Evolutionary conservation across 1,284 basidiomycete species (phyloP).

Genomic region (Tylopilus sp.): DNA sequence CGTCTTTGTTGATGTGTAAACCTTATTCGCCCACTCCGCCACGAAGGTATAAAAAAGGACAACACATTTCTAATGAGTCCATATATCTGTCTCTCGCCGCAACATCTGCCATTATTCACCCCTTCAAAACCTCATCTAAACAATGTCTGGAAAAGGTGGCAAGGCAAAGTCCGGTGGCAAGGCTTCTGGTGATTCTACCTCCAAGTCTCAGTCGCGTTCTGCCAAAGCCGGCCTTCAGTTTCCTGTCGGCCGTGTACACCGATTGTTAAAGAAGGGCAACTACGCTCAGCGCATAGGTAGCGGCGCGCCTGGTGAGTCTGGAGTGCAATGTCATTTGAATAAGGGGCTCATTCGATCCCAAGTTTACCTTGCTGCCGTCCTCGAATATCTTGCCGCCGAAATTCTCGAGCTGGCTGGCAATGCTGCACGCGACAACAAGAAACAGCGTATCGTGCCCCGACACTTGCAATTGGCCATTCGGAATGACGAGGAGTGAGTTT

Average conservation of each 20-base stretch:
- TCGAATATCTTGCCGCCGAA: constrained; percentile 72
- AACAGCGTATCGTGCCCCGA: constrained; percentile 86
- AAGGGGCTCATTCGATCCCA: neutral
- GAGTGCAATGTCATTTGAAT: neutral
- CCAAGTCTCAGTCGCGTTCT: constrained; percentile 66
- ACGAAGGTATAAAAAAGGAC: constrained; percentile 28
- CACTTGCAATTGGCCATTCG: constrained; percentile 87
- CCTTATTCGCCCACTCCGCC: constrained; percentile 22
- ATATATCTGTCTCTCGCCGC: constrained; percentile 9
- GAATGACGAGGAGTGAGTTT: constrained; percentile 75
- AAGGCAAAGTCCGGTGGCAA: constrained; percentile 53
- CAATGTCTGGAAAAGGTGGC: constrained; percentile 56
- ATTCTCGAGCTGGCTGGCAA: constrained; percentile 76
- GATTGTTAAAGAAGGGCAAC: constrained; percentile 71
- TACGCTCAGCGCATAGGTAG: constrained; percentile 63
- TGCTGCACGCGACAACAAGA: constrained; percentile 63
- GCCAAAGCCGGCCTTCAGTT: constrained; percentile 82
- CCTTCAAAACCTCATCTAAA: neutral
- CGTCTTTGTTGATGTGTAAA: constrained; percentile 37
- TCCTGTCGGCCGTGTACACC: constrained; percentile 78
- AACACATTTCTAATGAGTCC: neutral
- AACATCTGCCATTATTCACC: constrained; percentile 6
- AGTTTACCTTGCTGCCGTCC: constrained; percentile 73
- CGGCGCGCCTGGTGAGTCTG: constrained; percentile 47
- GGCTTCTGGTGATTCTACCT: constrained; percentile 44